Conservation (phyloP, 116 monocot genomes). For the Posidonia oceanica region DNA sequence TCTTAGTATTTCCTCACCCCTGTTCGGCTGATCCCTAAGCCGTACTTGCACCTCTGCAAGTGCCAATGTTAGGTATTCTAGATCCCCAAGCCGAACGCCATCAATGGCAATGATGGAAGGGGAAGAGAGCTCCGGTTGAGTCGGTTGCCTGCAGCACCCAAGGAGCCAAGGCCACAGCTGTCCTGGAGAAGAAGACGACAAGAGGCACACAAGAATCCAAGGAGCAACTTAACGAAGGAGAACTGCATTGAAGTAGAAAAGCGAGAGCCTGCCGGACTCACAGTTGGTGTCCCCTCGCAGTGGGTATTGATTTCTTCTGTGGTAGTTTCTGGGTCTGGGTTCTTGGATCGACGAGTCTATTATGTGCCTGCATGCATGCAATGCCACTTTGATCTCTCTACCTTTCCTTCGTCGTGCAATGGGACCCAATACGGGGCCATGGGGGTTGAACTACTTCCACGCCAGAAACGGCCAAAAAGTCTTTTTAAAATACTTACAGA, state of each 20-base stretch:
- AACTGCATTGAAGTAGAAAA: too few species aligned
- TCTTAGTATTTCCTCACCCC: too few species aligned
- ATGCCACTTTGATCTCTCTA: neutral
- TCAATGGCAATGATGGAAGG: neutral
- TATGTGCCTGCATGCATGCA: slow-evolving; percentile 2
- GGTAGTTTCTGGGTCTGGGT: neutral
- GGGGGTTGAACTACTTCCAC: neutral
- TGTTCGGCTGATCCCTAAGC: too few species aligned
- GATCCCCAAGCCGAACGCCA: too few species aligned
- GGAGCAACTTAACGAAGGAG: neutral
- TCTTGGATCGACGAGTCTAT: neutral
- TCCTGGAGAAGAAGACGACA: slow-evolving; percentile 4
- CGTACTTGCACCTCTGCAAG: too few species aligned
- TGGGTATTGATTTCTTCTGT: too few species aligned
- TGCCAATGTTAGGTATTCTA: too few species aligned
- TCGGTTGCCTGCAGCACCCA: neutral
- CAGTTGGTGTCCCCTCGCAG: too few species aligned
- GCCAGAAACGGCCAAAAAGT: slow-evolving; percentile 12
- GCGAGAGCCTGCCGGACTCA: too few species aligned
- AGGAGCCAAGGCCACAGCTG: slow-evolving; percentile 8
- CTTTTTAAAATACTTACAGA: neutral
- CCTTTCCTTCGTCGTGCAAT: neutral
- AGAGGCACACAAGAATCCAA: neutral
- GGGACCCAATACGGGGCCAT: neutral
- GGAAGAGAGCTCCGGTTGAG: neutral